phyloP scores from a whole-genome alignment of 2,329 filamentous ascomycete genomes.

The Xylaria polymorpha region DNA sequence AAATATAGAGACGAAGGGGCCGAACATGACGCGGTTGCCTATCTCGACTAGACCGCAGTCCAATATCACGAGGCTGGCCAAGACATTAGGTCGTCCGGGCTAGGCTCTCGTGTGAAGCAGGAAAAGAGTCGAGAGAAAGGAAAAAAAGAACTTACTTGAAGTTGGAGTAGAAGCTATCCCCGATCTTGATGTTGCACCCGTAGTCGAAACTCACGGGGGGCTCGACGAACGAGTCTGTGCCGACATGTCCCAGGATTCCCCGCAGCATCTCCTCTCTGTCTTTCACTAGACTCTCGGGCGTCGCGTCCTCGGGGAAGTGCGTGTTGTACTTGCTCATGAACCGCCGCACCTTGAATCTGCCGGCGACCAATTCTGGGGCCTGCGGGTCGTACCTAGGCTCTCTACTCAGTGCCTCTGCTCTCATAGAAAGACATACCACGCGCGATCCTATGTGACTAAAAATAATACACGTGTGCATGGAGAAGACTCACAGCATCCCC shows the following conservation, averaged over 20 bases:
- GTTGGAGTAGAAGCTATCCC: conserved; percentile 72
- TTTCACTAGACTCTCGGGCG: conserved; percentile 52
- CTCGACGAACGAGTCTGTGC: conserved; percentile 67
- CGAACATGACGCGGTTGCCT: conserved; percentile 76
- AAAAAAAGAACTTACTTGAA: conserved; percentile 57
- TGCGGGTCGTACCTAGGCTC: conserved; percentile 61
- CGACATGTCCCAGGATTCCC: conserved; percentile 62
- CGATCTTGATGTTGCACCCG: conserved; percentile 72
- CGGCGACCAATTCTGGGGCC: conserved; percentile 60
- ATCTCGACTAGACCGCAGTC: conserved; percentile 79
- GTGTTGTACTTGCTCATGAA: conserved; percentile 70
- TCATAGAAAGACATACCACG: background rate
- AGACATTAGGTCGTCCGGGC: background rate
- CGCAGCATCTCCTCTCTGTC: conserved; percentile 60
- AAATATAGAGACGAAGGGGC: conserved; percentile 77
- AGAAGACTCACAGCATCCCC: conserved; percentile 64
- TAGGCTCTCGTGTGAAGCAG: background rate
- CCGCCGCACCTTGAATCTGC: conserved; percentile 65
- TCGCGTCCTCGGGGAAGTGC: conserved; percentile 62
- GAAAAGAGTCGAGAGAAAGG: background rate
- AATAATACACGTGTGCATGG: background rate
- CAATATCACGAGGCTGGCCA: conserved; percentile 67
- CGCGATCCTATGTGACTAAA: too few species aligned
- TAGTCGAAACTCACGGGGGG: conserved; percentile 73
- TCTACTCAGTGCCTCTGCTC: conserved; percentile 1